phyloP scores from a whole-genome alignment of 495 filamentous ascomycete species.

The Friedmanniomyces simplex region DNA sequence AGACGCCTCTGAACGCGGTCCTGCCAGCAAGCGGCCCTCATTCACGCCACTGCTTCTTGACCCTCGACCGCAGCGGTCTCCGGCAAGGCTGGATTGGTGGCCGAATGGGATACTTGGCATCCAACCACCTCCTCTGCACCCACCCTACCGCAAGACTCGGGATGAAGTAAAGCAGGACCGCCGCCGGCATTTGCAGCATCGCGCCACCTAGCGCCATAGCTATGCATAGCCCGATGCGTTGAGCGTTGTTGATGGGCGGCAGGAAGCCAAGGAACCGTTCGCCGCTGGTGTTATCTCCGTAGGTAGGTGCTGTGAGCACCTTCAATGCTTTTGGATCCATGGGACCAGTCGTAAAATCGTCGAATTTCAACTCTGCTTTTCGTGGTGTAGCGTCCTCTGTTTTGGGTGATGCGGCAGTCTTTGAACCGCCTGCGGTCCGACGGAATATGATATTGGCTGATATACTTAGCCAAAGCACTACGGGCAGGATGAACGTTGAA shows the following conservation, averaged over 20 bases:
- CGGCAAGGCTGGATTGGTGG: slow-evolving; percentile 8
- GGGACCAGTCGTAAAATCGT: neutral
- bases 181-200: slow-evolving; percentile 8
- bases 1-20: neutral
- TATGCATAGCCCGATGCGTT: slow-evolving; percentile 1
- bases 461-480: slow-evolving; percentile 20
- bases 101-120: neutral
- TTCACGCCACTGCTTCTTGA: neutral
- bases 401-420: neutral
- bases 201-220: neutral
- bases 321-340: neutral
- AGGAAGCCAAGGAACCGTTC: neutral
- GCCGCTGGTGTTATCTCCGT: neutral
- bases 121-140: slow-evolving; percentile 8
- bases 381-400: neutral
- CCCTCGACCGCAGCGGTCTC: neutral
- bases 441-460: slow-evolving; percentile 42
- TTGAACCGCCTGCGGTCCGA: slow-evolving; percentile 26
- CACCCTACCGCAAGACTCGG: slow-evolving; percentile 3
- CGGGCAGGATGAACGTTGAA: slow-evolving; percentile 55
- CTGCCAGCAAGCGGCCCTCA: neutral
- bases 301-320: neutral
- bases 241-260: neutral
- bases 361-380: neutral
- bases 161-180: slow-evolving; percentile 16